A percentile compares a stretch with the other conserved stretches of the same genome.
Conservation (phyloP, 2,329 filamentous ascomycete species). For the Claviceps pusilla region DNA sequence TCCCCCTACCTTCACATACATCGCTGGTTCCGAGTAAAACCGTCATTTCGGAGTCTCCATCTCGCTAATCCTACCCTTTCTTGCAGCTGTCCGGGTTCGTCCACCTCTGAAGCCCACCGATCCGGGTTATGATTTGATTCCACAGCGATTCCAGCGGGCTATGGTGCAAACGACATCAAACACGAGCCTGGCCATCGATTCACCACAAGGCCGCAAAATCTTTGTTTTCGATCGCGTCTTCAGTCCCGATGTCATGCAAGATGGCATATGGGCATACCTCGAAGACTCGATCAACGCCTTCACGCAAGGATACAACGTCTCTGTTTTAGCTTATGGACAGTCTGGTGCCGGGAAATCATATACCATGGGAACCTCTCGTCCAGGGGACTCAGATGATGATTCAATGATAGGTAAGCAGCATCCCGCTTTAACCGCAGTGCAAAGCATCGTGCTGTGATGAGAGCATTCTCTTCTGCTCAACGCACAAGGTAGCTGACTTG, state of each 20-base stretch:
- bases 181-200: slow-evolving; percentile 77
- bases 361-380: slow-evolving; percentile 93
- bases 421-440: neutral
- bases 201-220: slow-evolving; percentile 79
- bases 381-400: slow-evolving; percentile 55
- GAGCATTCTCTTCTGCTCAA: neutral
- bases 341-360: slow-evolving; percentile 96
- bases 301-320: slow-evolving; percentile 95
- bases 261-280: slow-evolving; percentile 88
- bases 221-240: slow-evolving; percentile 98
- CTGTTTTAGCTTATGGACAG: slow-evolving; percentile 89
- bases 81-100: slow-evolving; percentile 74
- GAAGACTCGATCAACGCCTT: slow-evolving; percentile 82
- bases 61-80: neutral
- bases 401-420: slow-evolving; percentile 54
- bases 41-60: neutral
- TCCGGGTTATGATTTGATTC: slow-evolving; percentile 87
- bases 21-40: neutral
- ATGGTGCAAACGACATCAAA: slow-evolving; percentile 81
- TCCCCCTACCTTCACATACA: neutral
- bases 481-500: neutral
- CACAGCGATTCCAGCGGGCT: slow-evolving; percentile 82
- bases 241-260: slow-evolving; percentile 64
- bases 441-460: neutral
- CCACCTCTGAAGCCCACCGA: slow-evolving; percentile 71